Evolutionary conservation across 305 asterid genomes (phyloP).

Genomic region (Stenogyne calaminthoides): DNA sequence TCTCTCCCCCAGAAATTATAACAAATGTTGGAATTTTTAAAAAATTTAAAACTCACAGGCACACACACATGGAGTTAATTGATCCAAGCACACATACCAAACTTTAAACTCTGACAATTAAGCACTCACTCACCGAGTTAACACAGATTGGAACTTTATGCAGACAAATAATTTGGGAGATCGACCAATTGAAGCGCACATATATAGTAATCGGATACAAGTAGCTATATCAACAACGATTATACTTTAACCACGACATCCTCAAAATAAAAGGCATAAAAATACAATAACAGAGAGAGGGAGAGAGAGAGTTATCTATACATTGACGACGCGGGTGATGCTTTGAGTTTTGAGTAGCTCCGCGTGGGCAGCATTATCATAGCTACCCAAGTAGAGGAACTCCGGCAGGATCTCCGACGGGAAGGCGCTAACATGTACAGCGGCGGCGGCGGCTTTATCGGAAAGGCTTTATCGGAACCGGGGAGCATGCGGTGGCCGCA

Average conservation of each 20-base stretch:
- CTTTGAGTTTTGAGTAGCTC: not conserved
- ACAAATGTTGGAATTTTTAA: not conserved
- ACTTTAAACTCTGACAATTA: not conserved
- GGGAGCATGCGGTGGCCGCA: constrained; percentile 2
- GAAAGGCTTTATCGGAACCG: not conserved
- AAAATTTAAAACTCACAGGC: not conserved
- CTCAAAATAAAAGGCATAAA: not conserved
- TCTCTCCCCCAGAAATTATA: not conserved
- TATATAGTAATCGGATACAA: not conserved
- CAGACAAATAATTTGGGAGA: not conserved
- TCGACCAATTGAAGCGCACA: not conserved
- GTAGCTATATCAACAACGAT: not conserved
- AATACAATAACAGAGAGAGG: not conserved
- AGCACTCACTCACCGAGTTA: not conserved
- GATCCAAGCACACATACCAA: not conserved
- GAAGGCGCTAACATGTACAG: not conserved
- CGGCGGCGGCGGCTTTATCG: too few species aligned
- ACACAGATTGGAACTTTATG: not conserved
- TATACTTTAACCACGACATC: not conserved
- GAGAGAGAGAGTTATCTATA: not conserved
- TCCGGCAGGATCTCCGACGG: constrained; percentile 1
- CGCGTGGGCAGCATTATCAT: not conserved
- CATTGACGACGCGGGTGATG: not conserved
- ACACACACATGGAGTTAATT: not conserved
- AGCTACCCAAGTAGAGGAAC: constrained; percentile 1